Evolutionary conservation across 768 basidiomycete species (phyloP), one percentile per base, ranked within the genome.

Genomic region (Hericium rajendrae): DNA sequence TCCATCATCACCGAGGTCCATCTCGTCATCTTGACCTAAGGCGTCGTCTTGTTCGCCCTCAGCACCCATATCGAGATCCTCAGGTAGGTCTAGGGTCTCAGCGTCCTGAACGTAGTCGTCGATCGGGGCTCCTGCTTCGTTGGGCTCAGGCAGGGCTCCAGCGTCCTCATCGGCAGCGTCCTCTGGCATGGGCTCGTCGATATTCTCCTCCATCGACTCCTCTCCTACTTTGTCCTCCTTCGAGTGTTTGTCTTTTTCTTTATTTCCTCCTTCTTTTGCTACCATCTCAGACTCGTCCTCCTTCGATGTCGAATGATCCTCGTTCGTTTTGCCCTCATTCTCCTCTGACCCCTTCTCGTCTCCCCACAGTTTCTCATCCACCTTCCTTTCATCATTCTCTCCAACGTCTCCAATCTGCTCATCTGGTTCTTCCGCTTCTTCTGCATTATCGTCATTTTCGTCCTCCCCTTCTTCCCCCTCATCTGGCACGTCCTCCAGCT

Each of bases 291-390:
- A 81, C 49, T 78, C 65, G 8, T 76, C 64, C 2, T 72, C 69
- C 66, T 73, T 73, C 64, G 79, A 70, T 54, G 75, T 73, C 39
- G 84, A 82, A 62, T 76, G 79, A 60, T 89, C 84, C 60, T 88
- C 72, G 56, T 83, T 73, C 22, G 78, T 73, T 67, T 84, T 81
- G 49, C 82, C 79, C 48, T 84, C 77, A 26, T 70, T 70, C n/a
- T 76, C 69, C 13, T 82, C 77, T 26, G 81, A 77, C 12, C 80
- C 81, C 52, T 75, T 70, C 63, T 95, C 87, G 60, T 94, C 90
- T 18, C 89, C 93, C 95, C 97, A 98, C 62, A 99, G 75, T 73
- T 98, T 97, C 73, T 99, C 95, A 66, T 98, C 95, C 15, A 97
- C 81, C 0, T 86, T 85, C 24, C 82, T 77, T 9, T 91, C 87